Evolutionary conservation across 805 yeast genomes (phyloP).

Genomic region (Suhomyces prunicola): DNA sequence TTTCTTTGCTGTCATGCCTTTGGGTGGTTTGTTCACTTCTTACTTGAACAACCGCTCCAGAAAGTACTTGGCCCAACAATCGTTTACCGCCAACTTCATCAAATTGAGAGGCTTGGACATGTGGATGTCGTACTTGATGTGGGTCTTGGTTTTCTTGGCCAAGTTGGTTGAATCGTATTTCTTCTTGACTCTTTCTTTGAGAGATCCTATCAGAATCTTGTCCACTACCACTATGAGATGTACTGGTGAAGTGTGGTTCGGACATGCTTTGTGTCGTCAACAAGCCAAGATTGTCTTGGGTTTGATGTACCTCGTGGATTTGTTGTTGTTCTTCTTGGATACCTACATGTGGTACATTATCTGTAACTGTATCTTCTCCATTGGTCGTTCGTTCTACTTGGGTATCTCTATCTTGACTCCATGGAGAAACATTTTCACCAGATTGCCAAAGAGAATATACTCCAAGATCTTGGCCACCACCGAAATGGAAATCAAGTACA

Average conservation of each 20-base stretch:
- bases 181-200: constrained; percentile 82
- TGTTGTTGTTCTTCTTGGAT: constrained; percentile 96
- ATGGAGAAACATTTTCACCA: constrained; percentile 97
- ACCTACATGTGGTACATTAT: constrained; percentile 98
- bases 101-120: constrained; percentile 81
- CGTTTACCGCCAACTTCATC: constrained; percentile 90
- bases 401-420: constrained; percentile 99
- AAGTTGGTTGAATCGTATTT: constrained; percentile 88
- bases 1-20: constrained; percentile 92
- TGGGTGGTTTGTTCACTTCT: constrained; percentile 93
- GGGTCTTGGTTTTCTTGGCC: constrained; percentile 87
- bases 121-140: constrained; percentile 93
- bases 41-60: constrained; percentile 85
- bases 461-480: constrained; percentile 96
- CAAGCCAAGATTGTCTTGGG: constrained; percentile 90
- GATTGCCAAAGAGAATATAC: constrained; percentile 98
- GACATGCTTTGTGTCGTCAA: constrained; percentile 66
- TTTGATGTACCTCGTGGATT: constrained; percentile 88
- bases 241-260: constrained; percentile 92
- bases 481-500: constrained; percentile 98
- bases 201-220: constrained; percentile 92
- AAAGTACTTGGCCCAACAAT: constrained; percentile 87
- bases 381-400: constrained; percentile 95
- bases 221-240: constrained; percentile 89
- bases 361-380: constrained; percentile 90